These are phyloP conservation scores for Salix exigua DNA, from an alignment of 345 rosid species.

Conservation along the genomic window DNA sequence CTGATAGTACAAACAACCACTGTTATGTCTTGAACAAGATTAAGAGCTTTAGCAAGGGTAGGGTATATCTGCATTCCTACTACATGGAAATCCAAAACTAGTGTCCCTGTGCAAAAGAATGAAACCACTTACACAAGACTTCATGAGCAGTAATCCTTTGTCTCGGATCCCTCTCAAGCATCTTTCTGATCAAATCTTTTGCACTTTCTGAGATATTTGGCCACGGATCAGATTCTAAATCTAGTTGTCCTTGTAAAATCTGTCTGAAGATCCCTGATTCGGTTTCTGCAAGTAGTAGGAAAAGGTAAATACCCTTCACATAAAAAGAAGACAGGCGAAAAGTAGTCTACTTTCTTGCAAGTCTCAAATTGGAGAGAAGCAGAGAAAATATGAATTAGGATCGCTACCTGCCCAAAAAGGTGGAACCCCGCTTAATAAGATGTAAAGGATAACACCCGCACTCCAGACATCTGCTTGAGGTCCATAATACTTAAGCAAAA, in stretches of 20 bases:
- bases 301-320: neutral
- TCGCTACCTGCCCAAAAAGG: constrained; percentile 90
- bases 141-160: constrained; percentile 81
- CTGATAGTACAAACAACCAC: constrained; percentile 34
- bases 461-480: constrained; percentile 95
- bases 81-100: neutral
- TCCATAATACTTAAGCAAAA: constrained; percentile 79
- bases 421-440: constrained; percentile 90
- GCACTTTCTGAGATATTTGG: constrained; percentile 87
- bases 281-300: constrained; percentile 50
- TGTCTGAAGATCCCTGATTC: constrained; percentile 96
- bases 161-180: constrained; percentile 91
- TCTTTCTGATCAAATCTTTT: constrained; percentile 72
- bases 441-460: constrained; percentile 92
- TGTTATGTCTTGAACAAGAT: neutral
- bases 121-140: constrained; percentile 64
- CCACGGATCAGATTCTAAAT: constrained; percentile 91
- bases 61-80: neutral
- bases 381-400: neutral
- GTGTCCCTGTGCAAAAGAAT: neutral
- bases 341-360: neutral
- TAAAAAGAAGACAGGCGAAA: neutral
- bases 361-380: neutral
- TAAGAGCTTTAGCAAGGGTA: neutral
- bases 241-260: constrained; percentile 79